phyloP scores from a whole-genome alignment of 495 filamentous ascomycete genomes.

The Talaromyces stipitatus region DNA sequence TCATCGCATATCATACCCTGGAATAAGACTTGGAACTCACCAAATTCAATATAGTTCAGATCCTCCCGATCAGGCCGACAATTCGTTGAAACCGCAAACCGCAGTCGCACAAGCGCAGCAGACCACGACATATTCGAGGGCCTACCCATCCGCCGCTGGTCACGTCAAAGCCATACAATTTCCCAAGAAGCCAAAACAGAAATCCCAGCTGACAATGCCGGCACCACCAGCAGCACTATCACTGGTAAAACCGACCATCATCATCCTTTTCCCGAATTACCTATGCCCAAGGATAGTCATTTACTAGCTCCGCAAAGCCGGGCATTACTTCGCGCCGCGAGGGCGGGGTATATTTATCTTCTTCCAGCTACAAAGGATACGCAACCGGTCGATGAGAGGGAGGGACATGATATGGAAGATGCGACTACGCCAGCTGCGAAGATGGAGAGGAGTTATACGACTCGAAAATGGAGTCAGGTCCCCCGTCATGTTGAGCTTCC shows the following conservation, averaged over 20 bases:
- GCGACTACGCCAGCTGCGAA: constrained; percentile 23
- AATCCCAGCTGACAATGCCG: constrained; percentile 43
- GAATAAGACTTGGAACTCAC: not conserved
- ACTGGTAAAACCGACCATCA: not conserved
- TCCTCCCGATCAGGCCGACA: constrained; percentile 39
- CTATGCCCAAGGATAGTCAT: constrained; percentile 82
- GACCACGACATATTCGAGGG: constrained; percentile 97
- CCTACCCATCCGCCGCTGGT: constrained; percentile 88
- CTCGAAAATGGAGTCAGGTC: constrained; percentile 71
- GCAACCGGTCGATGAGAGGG: constrained; percentile 45
- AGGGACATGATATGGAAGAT: constrained; percentile 36
- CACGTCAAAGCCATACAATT: constrained; percentile 60
- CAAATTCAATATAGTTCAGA: constrained; percentile 24
- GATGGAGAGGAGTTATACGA: constrained; percentile 53
- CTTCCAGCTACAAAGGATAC: constrained; percentile 30
- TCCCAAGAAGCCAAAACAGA: constrained; percentile 50
- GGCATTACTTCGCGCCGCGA: constrained; percentile 75
- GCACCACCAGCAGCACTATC: not conserved
- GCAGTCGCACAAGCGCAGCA: constrained; percentile 66
- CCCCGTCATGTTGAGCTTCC: constrained; percentile 69
- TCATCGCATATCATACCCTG: not conserved
- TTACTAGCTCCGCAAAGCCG: constrained; percentile 71
- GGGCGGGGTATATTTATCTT: constrained; percentile 63
- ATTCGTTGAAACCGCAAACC: constrained; percentile 49
- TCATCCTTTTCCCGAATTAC: constrained; percentile 43